These are phyloP conservation scores for Leishmania mexicana DNA, from an alignment of 208 protist genomes.

Conservation along the genomic window DNA sequence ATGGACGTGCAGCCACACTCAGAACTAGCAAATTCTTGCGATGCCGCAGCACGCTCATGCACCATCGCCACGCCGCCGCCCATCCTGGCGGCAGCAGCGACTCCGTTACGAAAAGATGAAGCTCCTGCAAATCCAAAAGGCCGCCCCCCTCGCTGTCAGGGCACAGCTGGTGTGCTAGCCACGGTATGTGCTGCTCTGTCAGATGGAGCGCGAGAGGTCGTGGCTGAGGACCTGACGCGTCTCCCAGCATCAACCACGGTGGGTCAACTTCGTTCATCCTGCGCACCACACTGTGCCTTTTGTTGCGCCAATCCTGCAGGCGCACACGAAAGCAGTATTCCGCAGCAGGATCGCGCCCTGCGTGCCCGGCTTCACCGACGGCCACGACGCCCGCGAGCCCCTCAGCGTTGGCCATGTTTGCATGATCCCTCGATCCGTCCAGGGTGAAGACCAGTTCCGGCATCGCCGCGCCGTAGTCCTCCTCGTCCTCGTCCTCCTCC, in stretches of 20 bases:
- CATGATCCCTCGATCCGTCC: background rate
- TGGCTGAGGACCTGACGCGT: slow-evolving; percentile 12
- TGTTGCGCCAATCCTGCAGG: background rate
- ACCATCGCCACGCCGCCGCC: slow-evolving; percentile 48
- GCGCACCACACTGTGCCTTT: slow-evolving; percentile 13
- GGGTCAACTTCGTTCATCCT: slow-evolving; percentile 32
- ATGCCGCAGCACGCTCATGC: slow-evolving; percentile 31
- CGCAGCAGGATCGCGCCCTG: background rate
- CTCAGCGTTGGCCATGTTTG: background rate
- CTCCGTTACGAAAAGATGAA: slow-evolving; percentile 42
- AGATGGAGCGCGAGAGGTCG: slow-evolving; percentile 52
- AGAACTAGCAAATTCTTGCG: slow-evolving; percentile 33
- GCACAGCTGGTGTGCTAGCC: slow-evolving; percentile 46
- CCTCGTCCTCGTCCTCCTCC: background rate
- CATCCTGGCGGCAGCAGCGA: slow-evolving; percentile 27
- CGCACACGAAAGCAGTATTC: background rate
- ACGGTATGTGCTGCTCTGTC: slow-evolving; percentile 57
- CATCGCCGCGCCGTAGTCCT: background rate
- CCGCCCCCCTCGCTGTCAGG: slow-evolving; percentile 30
- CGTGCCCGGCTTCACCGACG: background rate
- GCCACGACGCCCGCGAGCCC: background rate
- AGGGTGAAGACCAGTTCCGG: background rate
- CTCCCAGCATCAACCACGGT: slow-evolving; percentile 29
- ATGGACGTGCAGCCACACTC: slow-evolving; percentile 18
- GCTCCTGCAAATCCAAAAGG: slow-evolving; percentile 41